phyloP scores from a whole-genome alignment of 2,329 filamentous ascomycete genomes.

The Nothophoma quercina region DNA sequence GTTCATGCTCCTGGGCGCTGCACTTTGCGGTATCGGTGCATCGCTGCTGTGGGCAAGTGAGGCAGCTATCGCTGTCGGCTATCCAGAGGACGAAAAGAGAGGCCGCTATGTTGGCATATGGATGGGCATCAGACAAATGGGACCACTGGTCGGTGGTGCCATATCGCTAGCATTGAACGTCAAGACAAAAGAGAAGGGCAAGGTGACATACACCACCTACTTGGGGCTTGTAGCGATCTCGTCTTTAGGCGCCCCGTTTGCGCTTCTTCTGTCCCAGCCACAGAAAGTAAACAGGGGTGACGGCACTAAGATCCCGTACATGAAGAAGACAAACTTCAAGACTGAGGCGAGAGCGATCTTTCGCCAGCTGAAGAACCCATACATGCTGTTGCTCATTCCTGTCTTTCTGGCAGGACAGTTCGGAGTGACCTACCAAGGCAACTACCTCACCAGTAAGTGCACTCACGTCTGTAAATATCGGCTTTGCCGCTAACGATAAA shows the following conservation, averaged over 20 bases:
- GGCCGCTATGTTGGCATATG: slow-evolving; percentile 4
- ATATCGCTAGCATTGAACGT: slow-evolving; percentile 3
- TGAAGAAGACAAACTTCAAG: slow-evolving; percentile 8
- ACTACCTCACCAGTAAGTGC: slow-evolving; percentile 7
- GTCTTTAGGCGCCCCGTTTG: background rate
- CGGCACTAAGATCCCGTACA: slow-evolving; percentile 6
- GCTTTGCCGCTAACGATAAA: background rate
- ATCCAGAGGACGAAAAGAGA: slow-evolving; percentile 4
- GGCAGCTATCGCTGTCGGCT: slow-evolving; percentile 4
- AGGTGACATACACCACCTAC: slow-evolving; percentile 8
- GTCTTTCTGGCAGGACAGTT: slow-evolving; percentile 9
- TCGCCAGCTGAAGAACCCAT: slow-evolving; percentile 3
- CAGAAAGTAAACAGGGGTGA: slow-evolving; percentile 6
- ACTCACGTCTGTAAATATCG: no score
- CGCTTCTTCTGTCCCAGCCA: slow-evolving; percentile 4
- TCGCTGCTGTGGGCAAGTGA: slow-evolving; percentile 7
- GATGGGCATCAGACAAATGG: slow-evolving; percentile 8
- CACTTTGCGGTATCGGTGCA: slow-evolving; percentile 3
- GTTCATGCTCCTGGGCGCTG: slow-evolving; percentile 6
- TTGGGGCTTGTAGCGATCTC: slow-evolving; percentile 1
- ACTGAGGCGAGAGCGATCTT: slow-evolving; percentile 3
- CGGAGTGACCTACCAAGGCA: slow-evolving; percentile 2
- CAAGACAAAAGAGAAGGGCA: slow-evolving; percentile 8
- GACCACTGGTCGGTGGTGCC: slow-evolving; percentile 1
- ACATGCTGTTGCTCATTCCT: slow-evolving; percentile 4